These are phyloP conservation scores for Oenanthe javanica DNA, from an alignment of 140 eudicot genomes.

Conservation along the genomic window DNA sequence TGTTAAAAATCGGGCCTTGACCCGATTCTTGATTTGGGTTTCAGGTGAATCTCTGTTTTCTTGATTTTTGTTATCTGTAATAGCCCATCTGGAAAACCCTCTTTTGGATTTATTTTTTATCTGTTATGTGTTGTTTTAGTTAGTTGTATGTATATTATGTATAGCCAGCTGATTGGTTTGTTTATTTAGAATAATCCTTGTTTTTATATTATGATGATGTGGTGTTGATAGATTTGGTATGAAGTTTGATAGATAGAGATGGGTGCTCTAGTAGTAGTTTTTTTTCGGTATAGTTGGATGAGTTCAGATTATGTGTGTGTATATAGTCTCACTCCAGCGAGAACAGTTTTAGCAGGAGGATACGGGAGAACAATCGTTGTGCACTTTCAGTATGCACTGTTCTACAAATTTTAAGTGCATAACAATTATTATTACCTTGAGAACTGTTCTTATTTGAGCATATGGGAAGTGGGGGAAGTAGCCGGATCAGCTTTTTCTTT, in stretches of 20 bases:
- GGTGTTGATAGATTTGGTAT: not conserved
- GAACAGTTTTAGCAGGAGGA: not conserved
- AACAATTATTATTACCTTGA: not conserved
- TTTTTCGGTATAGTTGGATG: not conserved
- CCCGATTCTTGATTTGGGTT: constrained; percentile 1
- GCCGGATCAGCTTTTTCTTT: not conserved
- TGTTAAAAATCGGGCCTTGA: not conserved
- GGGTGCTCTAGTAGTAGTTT: not conserved
- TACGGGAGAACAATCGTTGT: not conserved
- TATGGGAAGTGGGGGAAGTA: not conserved
- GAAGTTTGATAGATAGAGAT: not conserved
- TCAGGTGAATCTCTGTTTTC: constrained; percentile 13
- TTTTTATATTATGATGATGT: not conserved
- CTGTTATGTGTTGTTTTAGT: not conserved
- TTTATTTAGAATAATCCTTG: not conserved
- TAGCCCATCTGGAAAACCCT: constrained; percentile 1
- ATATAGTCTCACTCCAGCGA: not conserved
- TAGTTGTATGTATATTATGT: not conserved
- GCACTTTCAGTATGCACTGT: not conserved
- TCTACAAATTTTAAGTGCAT: not conserved
- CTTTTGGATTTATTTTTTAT: not conserved
- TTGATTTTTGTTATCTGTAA: not conserved
- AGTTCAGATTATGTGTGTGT: not conserved
- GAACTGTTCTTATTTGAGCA: not conserved
- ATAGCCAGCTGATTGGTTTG: not conserved